These are phyloP conservation scores for Quercus lobata DNA, from an alignment of 331 rosid species.

Conservation along the genomic window DNA sequence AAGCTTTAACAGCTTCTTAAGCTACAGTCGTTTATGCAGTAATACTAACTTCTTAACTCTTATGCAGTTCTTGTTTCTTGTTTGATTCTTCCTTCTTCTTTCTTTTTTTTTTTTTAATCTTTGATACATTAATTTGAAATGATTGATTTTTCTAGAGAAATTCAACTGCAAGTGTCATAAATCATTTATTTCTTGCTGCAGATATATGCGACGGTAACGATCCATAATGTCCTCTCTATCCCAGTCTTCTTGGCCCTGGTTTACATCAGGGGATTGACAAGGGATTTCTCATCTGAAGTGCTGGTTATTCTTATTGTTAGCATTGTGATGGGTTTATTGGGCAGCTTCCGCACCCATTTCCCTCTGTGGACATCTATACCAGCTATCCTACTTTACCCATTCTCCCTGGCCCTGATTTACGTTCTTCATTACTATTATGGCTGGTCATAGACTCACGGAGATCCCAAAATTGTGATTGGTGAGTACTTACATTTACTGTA, in stretches of 20 bases:
- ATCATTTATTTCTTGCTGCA: constrained; percentile 36
- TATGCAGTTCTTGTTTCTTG: too few species aligned
- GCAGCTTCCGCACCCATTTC: constrained; percentile 81
- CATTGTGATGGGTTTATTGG: constrained; percentile 61
- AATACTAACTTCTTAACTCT: too few species aligned
- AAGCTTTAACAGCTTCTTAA: too few species aligned
- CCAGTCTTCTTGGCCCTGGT: constrained; percentile 92
- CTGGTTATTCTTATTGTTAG: constrained; percentile 76
- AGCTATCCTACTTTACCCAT: constrained; percentile 82
- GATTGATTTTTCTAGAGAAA: background rate
- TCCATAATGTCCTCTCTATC: constrained; percentile 82
- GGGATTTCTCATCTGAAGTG: constrained; percentile 96
- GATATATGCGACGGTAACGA: constrained; percentile 88
- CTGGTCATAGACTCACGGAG: constrained; percentile 59
- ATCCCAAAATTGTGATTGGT: background rate
- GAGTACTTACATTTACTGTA: background rate
- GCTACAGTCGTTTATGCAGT: too few species aligned
- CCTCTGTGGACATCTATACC: constrained; percentile 83
- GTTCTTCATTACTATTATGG: constrained; percentile 81
- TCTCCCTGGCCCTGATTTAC: constrained; percentile 78
- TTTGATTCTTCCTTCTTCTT: too few species aligned
- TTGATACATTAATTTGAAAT: background rate
- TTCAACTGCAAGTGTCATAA: background rate
- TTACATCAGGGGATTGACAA: constrained; percentile 69
- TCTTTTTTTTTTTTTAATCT: too few species aligned